phyloP scores from a whole-genome alignment of 148 eudicot species.

The Silene uniflora region DNA sequence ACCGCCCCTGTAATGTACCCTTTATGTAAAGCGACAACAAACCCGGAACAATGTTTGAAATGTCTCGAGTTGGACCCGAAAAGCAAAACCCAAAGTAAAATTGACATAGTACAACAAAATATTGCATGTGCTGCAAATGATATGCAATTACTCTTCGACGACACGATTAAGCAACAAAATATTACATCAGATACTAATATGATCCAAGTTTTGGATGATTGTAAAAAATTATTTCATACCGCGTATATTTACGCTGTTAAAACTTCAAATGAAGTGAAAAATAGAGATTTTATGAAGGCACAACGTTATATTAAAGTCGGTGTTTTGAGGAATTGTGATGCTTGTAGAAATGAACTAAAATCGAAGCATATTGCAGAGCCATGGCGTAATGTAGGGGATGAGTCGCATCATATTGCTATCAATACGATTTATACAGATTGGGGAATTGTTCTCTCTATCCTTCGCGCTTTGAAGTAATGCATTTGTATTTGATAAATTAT shows the following conservation, averaged over 20 bases:
- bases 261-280: neutral
- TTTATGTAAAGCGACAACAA: neutral
- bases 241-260: neutral
- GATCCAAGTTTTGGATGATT: neutral
- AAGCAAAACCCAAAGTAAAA: neutral
- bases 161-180: neutral
- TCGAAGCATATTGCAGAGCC: neutral
- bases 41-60: neutral
- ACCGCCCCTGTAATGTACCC: neutral
- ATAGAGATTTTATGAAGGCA: neutral
- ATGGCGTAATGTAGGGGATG: neutral
- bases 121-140: neutral
- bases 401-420: neutral
- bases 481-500: neutral
- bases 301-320: neutral
- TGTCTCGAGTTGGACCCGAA: neutral
- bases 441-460: neutral
- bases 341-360: neutral
- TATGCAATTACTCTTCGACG: neutral
- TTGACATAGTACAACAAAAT: neutral
- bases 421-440: neutral
- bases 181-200: neutral
- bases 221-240: neutral
- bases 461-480: neutral
- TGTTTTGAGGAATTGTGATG: neutral